Base-by-base conservation (phyloP, 2,329 filamentous ascomycete species). In the Hypoxylon sp. region DNA sequence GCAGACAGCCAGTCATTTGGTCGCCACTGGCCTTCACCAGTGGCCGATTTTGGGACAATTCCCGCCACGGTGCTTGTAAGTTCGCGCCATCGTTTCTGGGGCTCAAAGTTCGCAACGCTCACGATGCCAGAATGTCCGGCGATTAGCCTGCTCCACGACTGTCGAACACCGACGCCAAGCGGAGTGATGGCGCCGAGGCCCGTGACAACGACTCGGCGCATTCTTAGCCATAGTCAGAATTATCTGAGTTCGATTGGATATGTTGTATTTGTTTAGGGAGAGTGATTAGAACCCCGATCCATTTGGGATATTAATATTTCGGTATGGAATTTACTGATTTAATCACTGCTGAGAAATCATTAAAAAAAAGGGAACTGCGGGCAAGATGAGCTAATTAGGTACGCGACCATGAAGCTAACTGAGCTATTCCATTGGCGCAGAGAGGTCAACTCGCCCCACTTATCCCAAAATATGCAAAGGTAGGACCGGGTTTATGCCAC, bases 61-160 rank as follows among this genome's bases (percentile, higher is more conserved):
- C 92, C 96, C 46, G 94, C 95, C 56, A 98, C 89, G 59, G 90
- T 93, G 78, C 93, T 96, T 11, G 95, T 93, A 45, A 98, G 83
- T 46, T 89, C 87, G 7, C 84, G 84, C 85, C 94, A 97, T 71
- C 79, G 78, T 28, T 75, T 83, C 79, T 68, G 84, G 68, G 81
- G 89, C 66, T 84, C 87, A 57, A 88, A 84, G 63, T 87, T 79
- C 63, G 86, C 86, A 57, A 96, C 86, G 73, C 92, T 95, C 63
- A 90, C 86, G 74, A 99, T 89, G 70, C 94, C 96, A 68, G 91
- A 94, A 41, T 94, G 85, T 48, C 93, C 90, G 45, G 92, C 89
- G 30, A 98, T 79, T 45, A 99, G 88, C 58, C 92, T 90, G 66
- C 82, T 86, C 96, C 96, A 99, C 67, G 93, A 93, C 61, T 84